Conservation (phyloP, 83 land plant species). For the Diphasiastrum complanatum region DNA sequence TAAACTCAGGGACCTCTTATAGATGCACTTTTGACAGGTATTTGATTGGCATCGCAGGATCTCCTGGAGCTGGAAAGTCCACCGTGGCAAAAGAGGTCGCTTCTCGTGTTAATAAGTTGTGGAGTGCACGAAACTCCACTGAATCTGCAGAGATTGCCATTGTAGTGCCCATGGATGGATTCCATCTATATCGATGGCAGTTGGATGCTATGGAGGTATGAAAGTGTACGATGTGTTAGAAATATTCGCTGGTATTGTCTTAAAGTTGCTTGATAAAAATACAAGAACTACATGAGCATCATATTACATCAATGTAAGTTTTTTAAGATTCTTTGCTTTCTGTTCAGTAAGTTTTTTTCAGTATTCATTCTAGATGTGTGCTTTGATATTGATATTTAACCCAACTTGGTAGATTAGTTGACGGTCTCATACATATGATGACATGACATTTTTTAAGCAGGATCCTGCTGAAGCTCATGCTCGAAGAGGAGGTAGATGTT, state of each 20-base stretch:
- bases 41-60: constrained; percentile 85
- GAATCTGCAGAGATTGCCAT: constrained; percentile 46
- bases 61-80: constrained; percentile 97
- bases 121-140: constrained; percentile 27
- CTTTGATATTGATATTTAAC: no score
- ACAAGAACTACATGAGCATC: no score
- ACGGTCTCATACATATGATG: no score
- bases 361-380: no score
- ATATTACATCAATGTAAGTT: no score
- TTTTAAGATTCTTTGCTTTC: no score
- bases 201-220: constrained; percentile 92
- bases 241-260: no score
- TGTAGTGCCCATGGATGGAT: constrained; percentile 96
- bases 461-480: constrained; percentile 97
- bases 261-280: no score
- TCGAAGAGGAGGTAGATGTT: constrained; percentile 89
- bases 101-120: constrained; percentile 48
- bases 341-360: no score
- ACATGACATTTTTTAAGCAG: constrained; percentile 30
- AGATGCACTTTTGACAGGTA: no score
- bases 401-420: not conserved
- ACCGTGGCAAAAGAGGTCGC: constrained; percentile 79
- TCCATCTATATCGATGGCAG: constrained; percentile 89
- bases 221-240: no score
- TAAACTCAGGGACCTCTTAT: no score